phyloP scores from a whole-genome alignment of 2,329 filamentous ascomycete species.

The Colletotrichum chlorophyti region DNA sequence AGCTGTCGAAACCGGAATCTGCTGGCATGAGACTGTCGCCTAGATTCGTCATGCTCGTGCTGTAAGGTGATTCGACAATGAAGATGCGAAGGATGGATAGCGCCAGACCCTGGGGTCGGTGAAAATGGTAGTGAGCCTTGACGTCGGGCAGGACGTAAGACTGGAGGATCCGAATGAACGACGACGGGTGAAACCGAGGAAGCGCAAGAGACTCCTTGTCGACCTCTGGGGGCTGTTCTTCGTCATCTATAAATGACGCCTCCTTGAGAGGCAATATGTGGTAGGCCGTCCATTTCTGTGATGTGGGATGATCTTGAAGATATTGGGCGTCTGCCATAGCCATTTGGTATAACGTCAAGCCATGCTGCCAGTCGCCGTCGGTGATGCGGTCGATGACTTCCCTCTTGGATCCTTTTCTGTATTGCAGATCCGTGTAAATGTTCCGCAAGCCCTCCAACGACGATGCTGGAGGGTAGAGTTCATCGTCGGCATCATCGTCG shows the following conservation, averaged over 20 bases:
- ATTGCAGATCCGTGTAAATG: slow-evolving; percentile 66
- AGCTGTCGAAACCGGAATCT: slow-evolving; percentile 63
- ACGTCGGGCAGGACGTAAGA: slow-evolving; percentile 77
- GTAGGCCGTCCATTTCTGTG: slow-evolving; percentile 70
- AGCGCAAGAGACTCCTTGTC: slow-evolving; percentile 57
- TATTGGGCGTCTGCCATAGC: slow-evolving; percentile 74
- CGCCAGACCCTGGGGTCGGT: slow-evolving; percentile 72
- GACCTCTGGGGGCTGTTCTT: slow-evolving; percentile 38
- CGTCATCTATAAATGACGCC: slow-evolving; percentile 45
- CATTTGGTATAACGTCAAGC: slow-evolving; percentile 69
- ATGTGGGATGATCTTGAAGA: slow-evolving; percentile 69
- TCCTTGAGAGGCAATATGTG: slow-evolving; percentile 61
- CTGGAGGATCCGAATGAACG: slow-evolving; percentile 80
- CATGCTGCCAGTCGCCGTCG: slow-evolving; percentile 73
- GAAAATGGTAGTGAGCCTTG: slow-evolving; percentile 84
- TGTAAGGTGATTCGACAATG: slow-evolving; percentile 80
- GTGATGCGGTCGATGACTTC: slow-evolving; percentile 69
- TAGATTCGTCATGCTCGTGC: slow-evolving; percentile 56
- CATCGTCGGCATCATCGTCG: slow-evolving; percentile 65
- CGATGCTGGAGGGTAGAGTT: slow-evolving; percentile 72
- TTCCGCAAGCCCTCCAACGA: slow-evolving; percentile 72
- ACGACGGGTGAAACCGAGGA: slow-evolving; percentile 80
- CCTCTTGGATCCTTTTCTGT: slow-evolving; percentile 65
- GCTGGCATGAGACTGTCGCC: slow-evolving; percentile 34
- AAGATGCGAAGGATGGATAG: slow-evolving; percentile 80